phyloP scores from a whole-genome alignment of 2,329 filamentous ascomycete species.

The Ustulina deusta region DNA sequence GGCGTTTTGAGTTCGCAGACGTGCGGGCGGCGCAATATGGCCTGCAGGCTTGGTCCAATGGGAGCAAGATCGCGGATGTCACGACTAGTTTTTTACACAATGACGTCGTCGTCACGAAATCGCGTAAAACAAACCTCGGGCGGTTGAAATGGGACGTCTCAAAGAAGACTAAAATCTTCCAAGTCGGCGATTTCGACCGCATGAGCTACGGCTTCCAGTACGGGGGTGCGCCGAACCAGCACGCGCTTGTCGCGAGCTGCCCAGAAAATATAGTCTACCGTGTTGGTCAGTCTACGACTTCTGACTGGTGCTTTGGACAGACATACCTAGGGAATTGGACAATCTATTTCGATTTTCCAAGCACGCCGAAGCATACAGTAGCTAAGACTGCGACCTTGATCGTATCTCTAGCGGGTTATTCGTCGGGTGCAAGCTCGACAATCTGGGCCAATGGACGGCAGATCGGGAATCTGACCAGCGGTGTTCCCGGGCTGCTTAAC shows the following conservation, averaged over 20 bases:
- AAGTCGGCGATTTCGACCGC: constrained; percentile 62
- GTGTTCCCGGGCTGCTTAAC: constrained; percentile 49
- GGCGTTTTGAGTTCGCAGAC: constrained; percentile 58
- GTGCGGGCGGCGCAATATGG: constrained; percentile 60
- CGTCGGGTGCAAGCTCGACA: constrained; percentile 54
- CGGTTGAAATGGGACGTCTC: constrained; percentile 57
- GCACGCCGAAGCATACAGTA: not conserved
- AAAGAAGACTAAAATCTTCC: constrained; percentile 58
- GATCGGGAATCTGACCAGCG: constrained; percentile 57
- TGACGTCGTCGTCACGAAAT: constrained; percentile 54
- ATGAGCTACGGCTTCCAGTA: constrained; percentile 58
- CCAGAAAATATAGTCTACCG: constrained; percentile 60
- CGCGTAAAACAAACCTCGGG: constrained; percentile 54
- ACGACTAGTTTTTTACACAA: constrained; percentile 58
- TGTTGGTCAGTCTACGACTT: constrained; percentile 53
- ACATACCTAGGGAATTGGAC: constrained; percentile 54
- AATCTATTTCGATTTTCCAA: constrained; percentile 47
- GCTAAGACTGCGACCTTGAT: constrained; percentile 53
- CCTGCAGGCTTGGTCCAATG: constrained; percentile 63
- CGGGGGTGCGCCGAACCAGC: constrained; percentile 58
- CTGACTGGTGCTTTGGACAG: constrained; percentile 64
- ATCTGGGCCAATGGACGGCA: constrained; percentile 57
- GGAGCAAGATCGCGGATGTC: constrained; percentile 58
- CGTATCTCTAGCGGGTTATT: constrained; percentile 60
- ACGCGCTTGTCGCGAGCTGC: constrained; percentile 58